Percentiles rank a stretch among this genome's conserved stretches.
Conservation (phyloP, 23 red algal genomes). For the Gracilaria vermiculophylla region DNA sequence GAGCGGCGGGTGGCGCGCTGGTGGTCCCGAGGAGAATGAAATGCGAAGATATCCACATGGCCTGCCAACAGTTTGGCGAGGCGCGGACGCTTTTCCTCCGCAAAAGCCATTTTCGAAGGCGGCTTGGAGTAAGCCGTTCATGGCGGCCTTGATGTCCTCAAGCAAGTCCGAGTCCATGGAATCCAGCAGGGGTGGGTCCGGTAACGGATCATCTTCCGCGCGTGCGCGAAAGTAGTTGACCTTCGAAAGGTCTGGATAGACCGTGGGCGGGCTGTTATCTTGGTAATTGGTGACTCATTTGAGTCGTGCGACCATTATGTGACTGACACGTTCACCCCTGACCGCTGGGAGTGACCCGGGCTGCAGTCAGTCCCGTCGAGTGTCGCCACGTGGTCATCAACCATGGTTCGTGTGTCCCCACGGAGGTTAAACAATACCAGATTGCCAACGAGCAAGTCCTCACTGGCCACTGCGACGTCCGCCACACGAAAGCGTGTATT, state of each 20-base stretch:
- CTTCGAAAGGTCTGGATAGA: background rate
- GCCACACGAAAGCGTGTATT: background rate
- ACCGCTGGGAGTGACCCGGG: background rate
- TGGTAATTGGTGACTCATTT: background rate
- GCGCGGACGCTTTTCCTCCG: background rate
- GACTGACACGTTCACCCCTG: background rate
- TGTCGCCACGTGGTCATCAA: background rate
- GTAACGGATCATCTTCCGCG: slow-evolving; percentile 38
- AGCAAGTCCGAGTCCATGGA: background rate
- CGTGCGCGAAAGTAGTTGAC: slow-evolving; percentile 16
- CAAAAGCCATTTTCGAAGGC: slow-evolving; percentile 7
- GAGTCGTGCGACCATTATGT: background rate
- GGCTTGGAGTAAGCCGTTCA: background rate
- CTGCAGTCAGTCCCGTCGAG: background rate
- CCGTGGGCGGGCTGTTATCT: background rate
- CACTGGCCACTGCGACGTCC: background rate
- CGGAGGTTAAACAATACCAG: background rate
- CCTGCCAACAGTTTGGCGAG: background rate
- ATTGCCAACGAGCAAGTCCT: background rate
- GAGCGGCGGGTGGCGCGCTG: background rate
- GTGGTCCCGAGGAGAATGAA: slow-evolving; percentile 41
- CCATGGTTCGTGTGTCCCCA: background rate
- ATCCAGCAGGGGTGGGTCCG: slow-evolving; percentile 33
- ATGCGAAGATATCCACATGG: slow-evolving; percentile 21
- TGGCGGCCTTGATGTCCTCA: slow-evolving; percentile 1